Evolutionary conservation across 2,329 filamentous ascomycete genomes (phyloP).

Genomic region (Fusarium papillatum): DNA sequence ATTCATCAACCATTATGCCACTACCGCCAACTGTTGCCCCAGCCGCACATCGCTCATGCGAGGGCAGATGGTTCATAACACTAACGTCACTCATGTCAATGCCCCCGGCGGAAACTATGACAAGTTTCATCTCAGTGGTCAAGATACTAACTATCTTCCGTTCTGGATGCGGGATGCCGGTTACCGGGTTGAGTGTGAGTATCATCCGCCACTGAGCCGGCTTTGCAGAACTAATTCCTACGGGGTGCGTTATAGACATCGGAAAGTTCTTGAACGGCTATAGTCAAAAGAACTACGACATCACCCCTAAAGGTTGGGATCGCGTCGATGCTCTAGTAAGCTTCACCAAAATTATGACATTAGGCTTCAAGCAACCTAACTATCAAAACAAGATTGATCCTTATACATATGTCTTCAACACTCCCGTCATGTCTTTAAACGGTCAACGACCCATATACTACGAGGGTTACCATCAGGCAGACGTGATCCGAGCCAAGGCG

Average conservation of each 20-base stretch:
- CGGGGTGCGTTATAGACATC: neutral
- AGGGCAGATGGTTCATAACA: neutral
- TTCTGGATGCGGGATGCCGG: neutral
- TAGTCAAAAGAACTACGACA: neutral
- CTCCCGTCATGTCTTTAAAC: slow-evolving; percentile 10
- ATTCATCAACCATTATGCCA: neutral
- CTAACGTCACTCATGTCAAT: neutral
- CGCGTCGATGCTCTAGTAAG: neutral
- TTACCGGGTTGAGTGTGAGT: neutral
- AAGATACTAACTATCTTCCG: neutral
- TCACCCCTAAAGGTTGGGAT: neutral
- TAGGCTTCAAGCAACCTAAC: neutral
- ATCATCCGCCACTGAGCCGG: neutral
- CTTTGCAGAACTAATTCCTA: neutral
- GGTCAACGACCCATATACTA: slow-evolving; percentile 16
- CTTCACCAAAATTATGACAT: neutral
- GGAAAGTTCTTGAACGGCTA: neutral
- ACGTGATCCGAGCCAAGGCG: slow-evolving; percentile 23
- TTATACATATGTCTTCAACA: slow-evolving; percentile 15
- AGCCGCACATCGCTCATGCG: neutral
- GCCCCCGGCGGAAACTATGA: neutral
- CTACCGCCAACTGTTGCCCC: neutral
- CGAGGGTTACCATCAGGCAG: slow-evolving; percentile 20
- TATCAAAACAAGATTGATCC: slow-evolving; percentile 2
- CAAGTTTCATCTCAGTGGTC: neutral